Base-by-base conservation (phyloP, 208 protist genomes). In the Kentomonas sorsogonicus region DNA sequence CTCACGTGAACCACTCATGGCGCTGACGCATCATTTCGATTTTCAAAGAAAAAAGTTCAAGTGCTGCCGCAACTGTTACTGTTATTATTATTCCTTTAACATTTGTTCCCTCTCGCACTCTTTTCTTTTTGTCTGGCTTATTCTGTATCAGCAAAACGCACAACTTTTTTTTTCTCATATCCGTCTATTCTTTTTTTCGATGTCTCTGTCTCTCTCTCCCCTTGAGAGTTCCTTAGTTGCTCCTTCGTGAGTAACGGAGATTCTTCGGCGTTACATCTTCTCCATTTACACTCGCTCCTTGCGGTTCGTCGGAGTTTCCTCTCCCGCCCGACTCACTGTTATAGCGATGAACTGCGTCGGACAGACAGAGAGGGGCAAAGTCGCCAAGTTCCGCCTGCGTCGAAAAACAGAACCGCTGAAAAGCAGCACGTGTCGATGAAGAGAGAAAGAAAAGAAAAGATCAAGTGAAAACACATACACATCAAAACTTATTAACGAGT, bases 221-320 rank as follows among this genome's bases (percentile, higher is more conserved):
- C n/a, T n/a, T n/a, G n/a, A n/a, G n/a, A n/a, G n/a, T 59, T 46
- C 45, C 18, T 59, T 46, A 36, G 13, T 56, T 56, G 34, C 3
- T 40, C 10, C 7, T 3, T 31, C 10, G 29, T 18, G 6, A 51
- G 23, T 27, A 52, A 11, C 11, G 33, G 33, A 36, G 11, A 36
- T 5, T 36, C n/a, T n/a, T n/a, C n/a, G n/a, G n/a, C n/a, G n/a
- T n/a, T n/a, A n/a, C n/a, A n/a, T n/a, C n/a, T n/a, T n/a, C n/a
- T n/a, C n/a, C n/a, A n/a, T n/a, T n/a, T n/a, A n/a, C n/a, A n/a
- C n/a, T n/a, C n/a, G n/a, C n/a, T n/a, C n/a, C n/a, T n/a, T n/a
- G n/a, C n/a, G n/a, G n/a, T n/a, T n/a, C n/a, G n/a, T n/a, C n/a
- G n/a, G n/a, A n/a, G n/a, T n/a, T n/a, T n/a, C n/a, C n/a, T n/a